Base-by-base conservation (phyloP, 768 basidiomycete genomes). In the Floccularia luteovirens region DNA sequence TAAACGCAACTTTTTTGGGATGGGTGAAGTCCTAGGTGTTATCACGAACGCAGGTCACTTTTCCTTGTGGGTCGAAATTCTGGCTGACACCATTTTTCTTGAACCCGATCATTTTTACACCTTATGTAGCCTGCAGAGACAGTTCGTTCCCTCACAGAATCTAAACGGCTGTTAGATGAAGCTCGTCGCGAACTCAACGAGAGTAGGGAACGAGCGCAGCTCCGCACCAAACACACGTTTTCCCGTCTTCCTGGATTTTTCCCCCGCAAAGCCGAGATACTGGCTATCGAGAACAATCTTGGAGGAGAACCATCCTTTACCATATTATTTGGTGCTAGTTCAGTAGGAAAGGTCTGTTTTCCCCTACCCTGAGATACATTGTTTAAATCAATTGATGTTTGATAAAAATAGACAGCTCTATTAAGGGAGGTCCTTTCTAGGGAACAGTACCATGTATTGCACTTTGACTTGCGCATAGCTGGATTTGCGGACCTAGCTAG, bases 401-500 rank as follows among this genome's bases (percentile, higher is more conserved):
- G n/a, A n/a, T n/a, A n/a, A n/a, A n/a, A n/a, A 19, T 49, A 88
- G 80, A 91, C 89, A 4, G 78, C 82, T 0, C 71, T 91, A 5
- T 66, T 90, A 10, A 74, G 87, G 32, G 83, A 90, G 59, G 76
- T 90, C 20, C 74, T 91, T 19, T 78, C 77, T 8, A 64, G 67
- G 14, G 70, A 78, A 7, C 64, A 64, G 36, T 90, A 82, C 52
- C 84, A 88, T 60, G 84, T 90, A 39, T 70, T 90, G 35, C 82
- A 88, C 52, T 86, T 90, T 48, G 87, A 90, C 57, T 67, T 91
- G 31, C 77, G 87, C 3, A 87, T 90, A 36, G 75, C 88, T 2
- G 87, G 86, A 0, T 90, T 90, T 50, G 85, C 86, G 2, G 88
- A 90, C 52, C 66, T 90, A 8, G 62, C 74, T 1, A 89, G 87